These are phyloP conservation scores for Ganoderma sinense DNA, from an alignment of 1,284 basidiomycete species.

Conservation along the genomic window DNA sequence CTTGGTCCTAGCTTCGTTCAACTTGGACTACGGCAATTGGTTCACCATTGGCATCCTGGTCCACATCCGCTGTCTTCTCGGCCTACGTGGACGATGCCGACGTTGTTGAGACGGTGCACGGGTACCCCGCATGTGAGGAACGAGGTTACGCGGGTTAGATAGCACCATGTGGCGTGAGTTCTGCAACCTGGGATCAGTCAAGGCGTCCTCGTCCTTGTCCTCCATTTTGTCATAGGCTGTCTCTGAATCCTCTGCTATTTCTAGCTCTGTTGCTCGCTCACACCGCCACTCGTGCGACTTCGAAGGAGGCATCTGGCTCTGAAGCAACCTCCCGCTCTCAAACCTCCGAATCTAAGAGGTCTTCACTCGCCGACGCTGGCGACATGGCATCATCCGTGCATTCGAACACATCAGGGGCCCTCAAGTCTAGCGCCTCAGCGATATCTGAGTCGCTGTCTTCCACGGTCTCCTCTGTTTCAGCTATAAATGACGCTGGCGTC, in stretches of 20 bases:
- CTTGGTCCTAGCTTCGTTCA: no score
- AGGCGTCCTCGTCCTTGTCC: slow-evolving; percentile 29
- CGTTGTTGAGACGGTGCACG: no score
- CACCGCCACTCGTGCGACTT: slow-evolving; percentile 19
- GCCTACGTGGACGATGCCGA: no score
- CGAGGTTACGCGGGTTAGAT: no score
- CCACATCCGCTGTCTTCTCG: no score
- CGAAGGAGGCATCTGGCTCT: slow-evolving; percentile 22
- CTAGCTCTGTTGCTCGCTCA: slow-evolving; percentile 21
- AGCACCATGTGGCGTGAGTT: no score
- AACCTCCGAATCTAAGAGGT: slow-evolving; percentile 14
- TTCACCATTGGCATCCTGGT: no score
- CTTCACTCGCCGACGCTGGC: slow-evolving; percentile 21
- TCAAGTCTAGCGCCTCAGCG: slow-evolving; percentile 24
- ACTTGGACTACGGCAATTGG: no score
- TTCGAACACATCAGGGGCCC: slow-evolving; percentile 19
- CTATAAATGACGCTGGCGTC: slow-evolving; percentile 21
- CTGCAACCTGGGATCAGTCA: slow-evolving; percentile 32
- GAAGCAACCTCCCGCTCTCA: slow-evolving; percentile 10
- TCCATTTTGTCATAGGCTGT: slow-evolving; percentile 27
- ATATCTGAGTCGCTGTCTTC: slow-evolving; percentile 14
- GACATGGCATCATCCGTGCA: slow-evolving; percentile 19
- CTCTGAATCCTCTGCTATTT: slow-evolving; percentile 25
- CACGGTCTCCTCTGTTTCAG: slow-evolving; percentile 22
- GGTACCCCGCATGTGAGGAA: no score